Conservation (phyloP, 345 rosid genomes). For the Syzygium oleosum region DNA sequence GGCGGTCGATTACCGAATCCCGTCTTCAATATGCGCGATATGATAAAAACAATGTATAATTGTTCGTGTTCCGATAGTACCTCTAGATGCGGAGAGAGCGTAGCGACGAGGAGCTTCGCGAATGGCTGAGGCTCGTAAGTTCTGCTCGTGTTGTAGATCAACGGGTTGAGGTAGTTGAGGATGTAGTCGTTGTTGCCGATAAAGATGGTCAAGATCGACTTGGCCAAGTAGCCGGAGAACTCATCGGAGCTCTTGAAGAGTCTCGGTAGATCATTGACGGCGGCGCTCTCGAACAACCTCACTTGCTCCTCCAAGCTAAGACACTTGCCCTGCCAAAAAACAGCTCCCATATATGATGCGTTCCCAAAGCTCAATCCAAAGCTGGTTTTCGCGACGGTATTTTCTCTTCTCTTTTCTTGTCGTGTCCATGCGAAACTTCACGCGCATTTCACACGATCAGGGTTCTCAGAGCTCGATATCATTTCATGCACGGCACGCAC, state of each 20-base stretch:
- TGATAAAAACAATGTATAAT: not conserved
- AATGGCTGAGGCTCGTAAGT: conserved; percentile 10
- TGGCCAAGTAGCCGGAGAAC: conserved; percentile 13
- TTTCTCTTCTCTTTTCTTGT: not conserved
- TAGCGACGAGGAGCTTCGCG: conserved; percentile 12
- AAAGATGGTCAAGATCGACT: conserved; percentile 19
- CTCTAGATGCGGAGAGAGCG: not conserved
- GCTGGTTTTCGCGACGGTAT: accelerated
- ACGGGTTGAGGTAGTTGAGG: not conserved
- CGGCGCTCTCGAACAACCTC: conserved; percentile 11
- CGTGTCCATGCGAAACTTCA: not conserved
- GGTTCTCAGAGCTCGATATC: not conserved
- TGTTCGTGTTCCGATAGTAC: not conserved
- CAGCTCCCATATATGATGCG: not conserved
- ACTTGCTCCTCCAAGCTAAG: conserved; percentile 29
- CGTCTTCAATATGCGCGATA: not conserved
- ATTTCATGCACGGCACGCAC: not conserved
- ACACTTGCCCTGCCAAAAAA: conserved; percentile 25
- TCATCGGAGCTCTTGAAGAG: conserved; percentile 6
- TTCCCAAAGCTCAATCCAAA: not conserved
- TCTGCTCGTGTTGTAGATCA: not conserved
- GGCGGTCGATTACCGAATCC: accelerated
- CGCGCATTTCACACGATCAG: accelerated
- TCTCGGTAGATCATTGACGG: not conserved
- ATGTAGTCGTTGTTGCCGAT: conserved; percentile 37